phyloP scores from a whole-genome alignment of 2,329 filamentous ascomycete genomes.

The Thelonectria rubi region DNA sequence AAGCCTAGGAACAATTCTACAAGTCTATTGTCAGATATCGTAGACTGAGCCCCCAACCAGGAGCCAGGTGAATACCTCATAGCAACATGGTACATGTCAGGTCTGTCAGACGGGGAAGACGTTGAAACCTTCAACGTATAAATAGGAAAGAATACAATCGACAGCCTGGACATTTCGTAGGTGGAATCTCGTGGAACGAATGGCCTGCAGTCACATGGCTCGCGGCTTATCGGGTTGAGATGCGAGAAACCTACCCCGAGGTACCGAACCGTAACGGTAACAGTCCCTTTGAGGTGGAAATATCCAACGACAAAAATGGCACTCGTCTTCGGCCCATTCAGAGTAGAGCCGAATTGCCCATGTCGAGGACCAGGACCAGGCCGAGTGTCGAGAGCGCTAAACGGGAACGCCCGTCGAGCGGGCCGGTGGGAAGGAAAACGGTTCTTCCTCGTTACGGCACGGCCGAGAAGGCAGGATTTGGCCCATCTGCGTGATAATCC shows the following conservation, averaged over 20 bases:
- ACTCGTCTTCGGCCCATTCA: not conserved
- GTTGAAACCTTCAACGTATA: not conserved
- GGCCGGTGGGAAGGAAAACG: conserved; percentile 34
- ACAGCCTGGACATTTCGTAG: conserved; percentile 11
- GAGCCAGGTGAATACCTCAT: not conserved
- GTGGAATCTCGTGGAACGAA: conserved; percentile 8
- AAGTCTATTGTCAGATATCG: too few species aligned
- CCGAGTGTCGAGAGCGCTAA: conserved; percentile 13
- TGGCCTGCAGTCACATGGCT: not conserved
- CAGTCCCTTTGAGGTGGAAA: not conserved
- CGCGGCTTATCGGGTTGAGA: conserved; percentile 33
- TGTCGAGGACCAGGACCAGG: not conserved
- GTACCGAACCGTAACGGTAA: not conserved
- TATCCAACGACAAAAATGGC: not conserved
- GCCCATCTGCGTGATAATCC: not conserved
- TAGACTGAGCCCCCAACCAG: not conserved
- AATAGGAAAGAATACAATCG: too few species aligned
- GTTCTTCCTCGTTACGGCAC: not conserved
- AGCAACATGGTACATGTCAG: not conserved
- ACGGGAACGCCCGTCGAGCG: conserved; percentile 26
- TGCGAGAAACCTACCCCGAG: conserved; percentile 16
- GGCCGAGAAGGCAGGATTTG: not conserved
- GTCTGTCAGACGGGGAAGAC: not conserved
- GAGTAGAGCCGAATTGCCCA: conserved; percentile 2
- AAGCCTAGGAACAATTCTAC: conserved; percentile 1